Base-by-base conservation (phyloP, 78 protist genomes). In the Dictyostelium brefeldianum region DNA sequence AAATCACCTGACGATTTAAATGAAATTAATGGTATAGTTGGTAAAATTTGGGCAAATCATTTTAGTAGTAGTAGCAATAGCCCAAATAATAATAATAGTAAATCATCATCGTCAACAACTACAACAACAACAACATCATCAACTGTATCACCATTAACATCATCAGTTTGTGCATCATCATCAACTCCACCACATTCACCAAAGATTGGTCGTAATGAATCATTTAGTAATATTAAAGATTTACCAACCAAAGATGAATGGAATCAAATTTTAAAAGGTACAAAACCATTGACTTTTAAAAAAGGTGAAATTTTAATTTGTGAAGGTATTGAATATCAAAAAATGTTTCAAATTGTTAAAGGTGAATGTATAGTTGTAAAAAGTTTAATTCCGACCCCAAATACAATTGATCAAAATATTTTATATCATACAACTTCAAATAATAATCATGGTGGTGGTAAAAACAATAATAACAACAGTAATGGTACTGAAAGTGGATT, bases 311-410 rank as follows among this genome's bases (percentile, higher is more conserved):
- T 82, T 48, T 43, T 93, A 31, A 78, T 93, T 18, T 31, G 69
- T 36, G 90, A 82, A 64, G 96, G 96, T 56, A 53, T 48, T 5
- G 92, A 93, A 43, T 81, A 70, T 64, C 96, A 93, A 56, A 77
- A 89, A 64, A 83, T 93, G 0, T 93, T 85, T 74, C 96, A 93
- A 74, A 85, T 93, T 20, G 77, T 78, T 20, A 73, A 50, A 47
- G 96, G 96, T 36, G 96, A 82, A 62, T 93, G 96, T 46, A 22
- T 90, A 17, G 75, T 93, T 5, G 64, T 87, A 27, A 93, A 81
- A 47, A 80, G 93, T 75, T 65, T 87, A 70, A 14, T 80, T 62
- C 29, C 51, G 27, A 54, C 51, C 8, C 36, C 27, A 15, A 65
- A 65, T 29, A 14, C 25, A 29, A 12, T 31, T 4, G 50, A 25